Percentiles rank a stretch among this genome's conserved stretches.
Conservation (phyloP, 164 flowering plant genomes). For the Annona squamosa region DNA sequence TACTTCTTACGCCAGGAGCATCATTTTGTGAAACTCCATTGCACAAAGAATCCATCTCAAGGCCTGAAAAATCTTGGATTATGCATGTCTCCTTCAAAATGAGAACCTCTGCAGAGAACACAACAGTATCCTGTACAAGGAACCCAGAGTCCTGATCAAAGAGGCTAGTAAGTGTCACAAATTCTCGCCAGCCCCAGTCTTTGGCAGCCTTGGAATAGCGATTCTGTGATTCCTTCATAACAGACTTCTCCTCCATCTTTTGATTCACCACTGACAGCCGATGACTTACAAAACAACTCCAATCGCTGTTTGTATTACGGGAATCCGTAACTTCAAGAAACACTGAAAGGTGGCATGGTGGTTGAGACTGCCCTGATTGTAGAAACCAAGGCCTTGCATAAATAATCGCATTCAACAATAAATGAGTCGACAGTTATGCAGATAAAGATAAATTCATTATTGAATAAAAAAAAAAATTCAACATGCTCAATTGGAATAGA, state of each 20-base stretch:
- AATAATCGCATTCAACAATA: neutral
- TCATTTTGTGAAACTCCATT: constrained; percentile 34
- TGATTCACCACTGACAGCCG: constrained; percentile 95
- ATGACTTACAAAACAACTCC: constrained; percentile 99
- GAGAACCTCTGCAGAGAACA: constrained; percentile 96
- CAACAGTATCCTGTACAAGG: constrained; percentile 83
- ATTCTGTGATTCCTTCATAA: constrained; percentile 89
- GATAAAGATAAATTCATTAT: neutral
- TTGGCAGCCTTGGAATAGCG: constrained; percentile 97
- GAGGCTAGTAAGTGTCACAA: constrained; percentile 91
- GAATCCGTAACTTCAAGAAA: constrained; percentile 98
- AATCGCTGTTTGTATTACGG: constrained; percentile 72
- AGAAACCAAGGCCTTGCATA: constrained; percentile 7
- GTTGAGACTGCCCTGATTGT: constrained; percentile 97
- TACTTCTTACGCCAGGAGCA: constrained; percentile 42
- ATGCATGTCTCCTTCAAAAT: constrained; percentile 82
- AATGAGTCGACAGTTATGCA: neutral
- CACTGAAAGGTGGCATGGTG: constrained; percentile 97
- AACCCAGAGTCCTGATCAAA: constrained; percentile 98
- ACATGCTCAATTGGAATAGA: neutral
- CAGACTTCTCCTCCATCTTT: constrained; percentile 87
- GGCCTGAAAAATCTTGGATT: constrained; percentile 58
- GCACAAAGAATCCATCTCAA: constrained; percentile 30
- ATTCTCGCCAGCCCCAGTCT: constrained; percentile 99
- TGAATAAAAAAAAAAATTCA: neutral